Evolutionary conservation across 2,329 filamentous ascomycete genomes (phyloP).

Genomic region (Ascochyta koolunga): DNA sequence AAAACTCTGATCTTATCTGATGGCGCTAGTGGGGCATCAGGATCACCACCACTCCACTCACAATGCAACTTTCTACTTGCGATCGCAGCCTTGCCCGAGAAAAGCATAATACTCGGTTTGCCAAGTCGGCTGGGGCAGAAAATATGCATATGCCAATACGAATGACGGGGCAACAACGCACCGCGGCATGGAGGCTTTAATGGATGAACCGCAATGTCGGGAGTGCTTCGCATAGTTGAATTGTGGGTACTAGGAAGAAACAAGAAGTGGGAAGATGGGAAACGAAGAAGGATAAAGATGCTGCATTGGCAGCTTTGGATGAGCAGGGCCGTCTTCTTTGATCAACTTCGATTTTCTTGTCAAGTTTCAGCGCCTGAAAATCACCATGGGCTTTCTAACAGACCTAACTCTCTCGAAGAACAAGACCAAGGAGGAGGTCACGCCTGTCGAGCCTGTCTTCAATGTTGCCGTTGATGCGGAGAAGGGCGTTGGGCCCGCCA

Average conservation of each 20-base stretch:
- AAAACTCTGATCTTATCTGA: constrained; percentile 14
- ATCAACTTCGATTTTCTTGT: constrained; percentile 3
- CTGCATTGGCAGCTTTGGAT: not conserved
- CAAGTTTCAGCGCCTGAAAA: not conserved
- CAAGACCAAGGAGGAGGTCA: constrained; percentile 15
- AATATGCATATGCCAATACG: not conserved
- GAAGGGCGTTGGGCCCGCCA: constrained; percentile 2
- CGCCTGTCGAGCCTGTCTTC: constrained; percentile 2
- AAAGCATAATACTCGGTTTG: not conserved
- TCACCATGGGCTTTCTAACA: constrained; percentile 15
- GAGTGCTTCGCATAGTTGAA: not conserved
- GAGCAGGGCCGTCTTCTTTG: not conserved
- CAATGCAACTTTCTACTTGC: constrained; percentile 6
- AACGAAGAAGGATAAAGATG: not conserved
- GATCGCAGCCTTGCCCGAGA: not conserved
- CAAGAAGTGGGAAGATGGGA: constrained; percentile 1
- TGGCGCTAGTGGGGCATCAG: constrained; percentile 2
- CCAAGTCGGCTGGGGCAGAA: constrained; percentile 5
- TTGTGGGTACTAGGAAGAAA: not conserved
- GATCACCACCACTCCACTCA: constrained; percentile 2
- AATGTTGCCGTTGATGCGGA: not conserved
- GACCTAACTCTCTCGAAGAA: constrained; percentile 14
- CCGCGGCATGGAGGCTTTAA: not conserved
- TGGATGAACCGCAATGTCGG: constrained; percentile 3
- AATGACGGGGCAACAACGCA: not conserved